A percentile compares a stretch with the other conserved stretches of the same genome.
phyloP scores from a whole-genome alignment of 2,329 filamentous ascomycete genomes.

The Stagonosporopsis chrysanthemi region DNA sequence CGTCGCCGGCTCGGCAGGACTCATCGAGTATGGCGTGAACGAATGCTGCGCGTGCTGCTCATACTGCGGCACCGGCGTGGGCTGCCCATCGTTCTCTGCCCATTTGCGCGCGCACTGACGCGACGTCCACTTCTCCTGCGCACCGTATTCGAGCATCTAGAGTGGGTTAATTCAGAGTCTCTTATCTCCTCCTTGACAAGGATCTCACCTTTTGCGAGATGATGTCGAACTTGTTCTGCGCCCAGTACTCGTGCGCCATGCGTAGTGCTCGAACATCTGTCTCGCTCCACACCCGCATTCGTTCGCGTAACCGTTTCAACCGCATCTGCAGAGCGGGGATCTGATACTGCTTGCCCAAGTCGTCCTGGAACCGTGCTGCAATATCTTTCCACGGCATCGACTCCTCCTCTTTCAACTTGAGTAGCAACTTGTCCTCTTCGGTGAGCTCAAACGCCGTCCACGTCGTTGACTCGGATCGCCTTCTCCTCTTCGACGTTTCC shows the following conservation, averaged over 20 bases:
- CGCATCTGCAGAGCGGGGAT: conserved; percentile 64
- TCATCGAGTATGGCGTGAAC: conserved; percentile 48
- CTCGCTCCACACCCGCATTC: conserved; percentile 61
- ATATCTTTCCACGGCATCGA: conserved; percentile 64
- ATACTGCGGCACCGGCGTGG: conserved; percentile 44
- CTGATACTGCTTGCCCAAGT: conserved; percentile 58
- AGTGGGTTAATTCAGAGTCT: conserved; percentile 13
- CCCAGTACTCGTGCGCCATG: conserved; percentile 61
- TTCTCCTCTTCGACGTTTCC: conserved; percentile 50
- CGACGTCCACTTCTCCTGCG: conserved; percentile 60
- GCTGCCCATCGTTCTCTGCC: conserved; percentile 51
- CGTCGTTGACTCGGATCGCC: conserved; percentile 49
- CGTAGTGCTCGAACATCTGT: conserved; percentile 58
- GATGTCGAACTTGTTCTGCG: conserved; percentile 62
- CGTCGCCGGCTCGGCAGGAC: conserved; percentile 43
- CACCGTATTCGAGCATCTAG: conserved; percentile 61
- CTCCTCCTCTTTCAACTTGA: conserved; percentile 61
- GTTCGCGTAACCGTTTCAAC: conserved; percentile 60
- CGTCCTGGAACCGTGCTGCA: conserved; percentile 57
- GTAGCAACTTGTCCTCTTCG: conserved; percentile 60
- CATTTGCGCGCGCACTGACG: conserved; percentile 61
- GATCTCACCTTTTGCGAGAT: conserved; percentile 57
- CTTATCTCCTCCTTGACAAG: too few relatives aligned
- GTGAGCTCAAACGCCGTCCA: conserved; percentile 52
- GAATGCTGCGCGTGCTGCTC: conserved; percentile 43